Base-by-base conservation (phyloP, 257 asterid species). In the Ocimum tenuiflorum region DNA sequence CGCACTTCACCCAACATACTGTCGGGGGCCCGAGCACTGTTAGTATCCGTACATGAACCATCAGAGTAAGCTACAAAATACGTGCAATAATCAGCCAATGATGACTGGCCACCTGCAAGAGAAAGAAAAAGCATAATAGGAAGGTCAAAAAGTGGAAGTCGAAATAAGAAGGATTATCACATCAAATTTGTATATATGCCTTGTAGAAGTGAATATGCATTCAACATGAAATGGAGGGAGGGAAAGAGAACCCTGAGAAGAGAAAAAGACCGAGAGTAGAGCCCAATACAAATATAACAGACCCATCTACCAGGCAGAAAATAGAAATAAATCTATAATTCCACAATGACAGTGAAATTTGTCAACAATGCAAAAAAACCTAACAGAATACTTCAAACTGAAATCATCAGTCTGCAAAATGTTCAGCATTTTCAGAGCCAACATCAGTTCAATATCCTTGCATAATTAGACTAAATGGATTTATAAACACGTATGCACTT, bases 71-170 rank as follows among this genome's bases (percentile, higher is more conserved):
- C 96, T 29, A 94, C 97, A 74, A 82, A 94, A 64, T 94, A 90
- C 14, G 96, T 94, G 83, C 99, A 94, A 81, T 90, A 94, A 86
- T 92, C 99, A 14, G 99, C 99, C 85, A 94, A 82, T 42, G 99
- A 87, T 46, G 99, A 94, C 79, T 94, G 97, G 19, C 99, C 97
- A 66, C 99, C 99, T 94, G 92, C 75, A 80, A 59, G 50, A 51
- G 20, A 36, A 46, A 57, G 54, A 61, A 53, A 31, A 19, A 20
- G 35, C 50, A 11, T 19, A 58, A 6, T 58, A 10, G n/a, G 31
- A 27, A 27, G 2, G 61, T 76, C 68, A 77, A 41, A 38, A 29
- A 41, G 20, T 54, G 22, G 49, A 20, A 6, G 50, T 19, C 13
- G 1, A 60, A 42, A 60, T 60, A 18, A 19, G 54, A 68, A 29